These are phyloP conservation scores for Polysphondylium violaceum DNA, from an alignment of 78 protist species.

Conservation along the genomic window DNA sequence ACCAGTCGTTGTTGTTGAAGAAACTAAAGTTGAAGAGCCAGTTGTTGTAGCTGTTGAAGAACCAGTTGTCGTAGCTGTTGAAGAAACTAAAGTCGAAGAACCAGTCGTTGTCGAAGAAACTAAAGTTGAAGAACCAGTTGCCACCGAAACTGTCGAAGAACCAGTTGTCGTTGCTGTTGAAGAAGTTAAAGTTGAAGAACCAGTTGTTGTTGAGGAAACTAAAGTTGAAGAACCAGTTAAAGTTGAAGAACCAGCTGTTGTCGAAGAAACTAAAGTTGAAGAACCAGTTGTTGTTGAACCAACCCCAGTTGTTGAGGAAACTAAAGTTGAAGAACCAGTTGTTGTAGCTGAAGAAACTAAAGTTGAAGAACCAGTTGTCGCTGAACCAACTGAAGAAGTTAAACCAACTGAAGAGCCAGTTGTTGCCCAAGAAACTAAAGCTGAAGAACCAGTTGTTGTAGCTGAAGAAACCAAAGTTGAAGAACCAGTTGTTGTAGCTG, in stretches of 20 bases:
- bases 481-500: background rate
- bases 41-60: background rate
- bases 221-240: background rate
- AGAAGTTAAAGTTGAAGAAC: background rate
- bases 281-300: background rate
- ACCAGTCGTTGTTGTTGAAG: slow-evolving; percentile 1
- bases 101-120: slow-evolving; percentile 4
- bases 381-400: background rate
- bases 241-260: background rate
- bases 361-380: background rate
- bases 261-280: background rate
- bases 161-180: too few relatives aligned
- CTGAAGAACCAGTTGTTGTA: background rate
- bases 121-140: background rate
- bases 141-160: background rate
- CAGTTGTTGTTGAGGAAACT: background rate
- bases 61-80: background rate
- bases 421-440: background rate
- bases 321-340: background rate
- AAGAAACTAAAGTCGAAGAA: background rate
- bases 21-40: slow-evolving; percentile 3
- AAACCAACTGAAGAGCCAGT: slow-evolving; percentile 7
- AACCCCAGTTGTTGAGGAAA: too few relatives aligned
- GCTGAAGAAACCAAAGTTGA: slow-evolving; percentile 5
- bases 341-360: background rate